Base-by-base conservation (phyloP, 225 moss, liverwort and hornwort genomes). In the Polytrichum commune region DNA sequence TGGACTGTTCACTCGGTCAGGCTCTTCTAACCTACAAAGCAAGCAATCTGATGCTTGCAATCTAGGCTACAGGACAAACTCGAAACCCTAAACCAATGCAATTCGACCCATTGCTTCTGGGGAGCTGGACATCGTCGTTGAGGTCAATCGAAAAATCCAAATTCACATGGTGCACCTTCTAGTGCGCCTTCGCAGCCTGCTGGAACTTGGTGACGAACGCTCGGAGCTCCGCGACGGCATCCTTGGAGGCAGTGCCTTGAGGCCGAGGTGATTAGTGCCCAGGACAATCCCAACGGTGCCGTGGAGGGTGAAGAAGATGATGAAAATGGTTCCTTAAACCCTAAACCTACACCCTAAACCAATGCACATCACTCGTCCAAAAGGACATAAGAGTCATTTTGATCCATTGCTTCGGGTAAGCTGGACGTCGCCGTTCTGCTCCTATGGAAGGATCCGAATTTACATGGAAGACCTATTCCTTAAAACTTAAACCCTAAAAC, bases 141-240 rank as follows among this genome's bases (percentile, higher is more conserved):
- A 54, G 73, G 29, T 16, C n/a, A 55, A 77, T 2, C 0, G 75
- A 80, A 65, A 77, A 27, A 7, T 77, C 73, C 0, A 76, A 83
- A 19, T 54, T 68, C 13, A 80, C 75, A 65, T 83, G 77, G 7
- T 56, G 73, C 2, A 97, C 90, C 72, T 91, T 92, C 80, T 91
- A 90, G 56, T 94, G 97, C 1, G 85, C 83, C 68, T 94, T 94
- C 10, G 97, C 91, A 8, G 92, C 92, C 53, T 73, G 76, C 63
- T 94, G 94, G 72, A 94, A 97, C 76, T 83, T 83, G 55, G 84
- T 68, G 1, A 97, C 91, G 13, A 97, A 68, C 72, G 79, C 85
- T 54, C 88, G 94, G 27, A 97, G 77, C 89, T 97, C 92, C 65
- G 71, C 79, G 69, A 97, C 71, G 3, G 89, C 90, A 71, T 91